phyloP scores from a whole-genome alignment of 2,329 filamentous ascomycete species.

The Fusarium sp. region DNA sequence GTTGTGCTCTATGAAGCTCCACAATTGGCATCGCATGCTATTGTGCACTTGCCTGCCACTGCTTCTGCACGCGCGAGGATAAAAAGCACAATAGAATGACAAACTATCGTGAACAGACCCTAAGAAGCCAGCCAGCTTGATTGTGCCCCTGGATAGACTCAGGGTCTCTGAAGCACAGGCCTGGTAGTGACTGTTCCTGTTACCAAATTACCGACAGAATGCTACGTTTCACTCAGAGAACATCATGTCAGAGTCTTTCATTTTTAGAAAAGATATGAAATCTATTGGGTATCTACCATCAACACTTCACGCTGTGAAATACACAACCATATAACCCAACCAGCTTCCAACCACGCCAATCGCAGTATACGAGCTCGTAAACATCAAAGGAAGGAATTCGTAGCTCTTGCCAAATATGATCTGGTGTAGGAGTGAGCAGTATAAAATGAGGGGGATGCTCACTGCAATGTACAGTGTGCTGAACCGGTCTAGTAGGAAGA shows the following conservation, averaged over 20 bases:
- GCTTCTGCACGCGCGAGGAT: background rate
- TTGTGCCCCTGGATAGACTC: background rate
- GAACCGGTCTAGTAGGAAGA: slow-evolving; percentile 92
- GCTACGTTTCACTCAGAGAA: background rate
- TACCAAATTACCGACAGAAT: background rate
- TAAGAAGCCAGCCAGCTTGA: background rate
- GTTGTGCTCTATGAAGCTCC: slow-evolving; percentile 46
- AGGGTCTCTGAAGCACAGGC: background rate
- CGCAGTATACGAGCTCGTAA: slow-evolving; percentile 93
- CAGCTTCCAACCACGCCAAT: slow-evolving; percentile 96
- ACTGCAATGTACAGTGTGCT: slow-evolving; percentile 89
- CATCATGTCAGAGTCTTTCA: background rate
- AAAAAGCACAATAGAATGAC: background rate
- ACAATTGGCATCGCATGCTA: slow-evolving; percentile 24
- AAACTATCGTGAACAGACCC: background rate
- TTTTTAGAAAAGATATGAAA: slow-evolving; percentile 2
- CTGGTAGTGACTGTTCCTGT: background rate
- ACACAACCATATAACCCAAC: slow-evolving; percentile 93
- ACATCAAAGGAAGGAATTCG: slow-evolving; percentile 96
- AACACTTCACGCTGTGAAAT: slow-evolving; percentile 68
- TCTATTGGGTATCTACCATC: slow-evolving; percentile 42
- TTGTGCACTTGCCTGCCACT: background rate
- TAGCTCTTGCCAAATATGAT: slow-evolving; percentile 84
- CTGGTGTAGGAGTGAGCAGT: slow-evolving; percentile 86
- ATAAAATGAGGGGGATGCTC: slow-evolving; percentile 87